Conservation (phyloP, 805 yeast species). For the Komagataella pastoris region DNA sequence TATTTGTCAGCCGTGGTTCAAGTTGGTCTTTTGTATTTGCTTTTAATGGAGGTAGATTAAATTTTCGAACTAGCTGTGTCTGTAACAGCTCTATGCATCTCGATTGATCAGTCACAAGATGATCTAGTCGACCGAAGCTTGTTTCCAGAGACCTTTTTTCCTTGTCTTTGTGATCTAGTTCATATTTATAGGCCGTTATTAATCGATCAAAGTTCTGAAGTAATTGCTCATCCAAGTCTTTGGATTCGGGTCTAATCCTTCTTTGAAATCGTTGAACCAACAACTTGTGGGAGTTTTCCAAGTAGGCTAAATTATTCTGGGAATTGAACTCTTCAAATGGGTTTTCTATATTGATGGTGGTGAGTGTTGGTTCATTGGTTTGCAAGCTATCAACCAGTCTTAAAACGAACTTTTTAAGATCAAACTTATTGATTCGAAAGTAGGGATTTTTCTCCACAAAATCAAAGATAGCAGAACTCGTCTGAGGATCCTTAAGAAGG, state of each 20-base stretch:
- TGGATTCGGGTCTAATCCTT: background rate
- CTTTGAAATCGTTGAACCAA: background rate
- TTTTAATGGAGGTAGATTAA: background rate
- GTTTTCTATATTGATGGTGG: background rate
- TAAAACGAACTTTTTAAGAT: background rate
- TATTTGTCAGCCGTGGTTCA: background rate
- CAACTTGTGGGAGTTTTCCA: background rate
- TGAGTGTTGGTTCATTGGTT: background rate
- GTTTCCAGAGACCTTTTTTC: background rate
- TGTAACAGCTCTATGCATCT: background rate
- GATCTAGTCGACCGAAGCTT: background rate
- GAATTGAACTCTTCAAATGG: background rate
- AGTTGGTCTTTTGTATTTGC: background rate
- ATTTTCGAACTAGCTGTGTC: background rate
- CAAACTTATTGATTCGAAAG: background rate
- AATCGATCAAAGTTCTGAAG: background rate
- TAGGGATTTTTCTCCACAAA: background rate
- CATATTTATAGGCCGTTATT: background rate
- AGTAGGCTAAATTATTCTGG: background rate
- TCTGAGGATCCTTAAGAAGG: background rate
- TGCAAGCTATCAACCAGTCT: background rate
- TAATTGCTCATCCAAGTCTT: background rate
- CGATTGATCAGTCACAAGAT: background rate
- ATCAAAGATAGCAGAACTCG: background rate
- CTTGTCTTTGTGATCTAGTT: background rate